Base-by-base conservation (phyloP, 441 rosid genomes). In the Sinapis alba region DNA sequence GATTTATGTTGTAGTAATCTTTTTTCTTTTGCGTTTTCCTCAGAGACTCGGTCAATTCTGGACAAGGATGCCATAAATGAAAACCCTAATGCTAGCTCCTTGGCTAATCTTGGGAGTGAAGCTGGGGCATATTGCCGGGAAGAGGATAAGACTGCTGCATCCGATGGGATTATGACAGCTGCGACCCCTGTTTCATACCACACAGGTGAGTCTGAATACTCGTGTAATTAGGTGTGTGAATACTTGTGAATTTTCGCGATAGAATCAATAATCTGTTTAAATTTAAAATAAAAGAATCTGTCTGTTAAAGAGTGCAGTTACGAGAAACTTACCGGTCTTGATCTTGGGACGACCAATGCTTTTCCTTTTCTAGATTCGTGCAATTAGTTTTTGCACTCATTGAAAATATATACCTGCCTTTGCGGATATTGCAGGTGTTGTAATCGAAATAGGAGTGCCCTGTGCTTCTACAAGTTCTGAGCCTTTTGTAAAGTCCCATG, bases 341-440 rank as follows among this genome's bases (percentile, higher is more conserved):
- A 19, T 56, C 27, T 27, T 50, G 51, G 54, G 67, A 60, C 8
- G 13, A 11, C 36, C 43, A 32, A 9, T 62, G 51, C 19, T 41
- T 60, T 47, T 65, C 26, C 32, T 12, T 38, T 61, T 66, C 67
- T 60, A 50, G 50, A 45, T 65, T 53, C 8, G 4, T 79, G 38
- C 65, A 50, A 51, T 61, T 15, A 34, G 5, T 15, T 34, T 34
- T 30, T 38, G 69, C 8, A 54, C 58, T 73, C 68, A 73, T 57
- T 0, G 2, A n/a, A 61, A 41, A 62, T 30, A 18, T 62, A 38
- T 62, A 68, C 67, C 18, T 72, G 28, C 24, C 54, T 58, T 59
- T 38, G 16, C 12, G 28, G 45, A 68, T 73, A 36, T 75, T 69
- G 73, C 84, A 89, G 89, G 79, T 71, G 73, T 28, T 73, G 68